A percentile compares a stretch with the other conserved stretches of the same genome.
Evolutionary conservation across 495 filamentous ascomycete species (phyloP).

Genomic region (Daldinia vernicosa): DNA sequence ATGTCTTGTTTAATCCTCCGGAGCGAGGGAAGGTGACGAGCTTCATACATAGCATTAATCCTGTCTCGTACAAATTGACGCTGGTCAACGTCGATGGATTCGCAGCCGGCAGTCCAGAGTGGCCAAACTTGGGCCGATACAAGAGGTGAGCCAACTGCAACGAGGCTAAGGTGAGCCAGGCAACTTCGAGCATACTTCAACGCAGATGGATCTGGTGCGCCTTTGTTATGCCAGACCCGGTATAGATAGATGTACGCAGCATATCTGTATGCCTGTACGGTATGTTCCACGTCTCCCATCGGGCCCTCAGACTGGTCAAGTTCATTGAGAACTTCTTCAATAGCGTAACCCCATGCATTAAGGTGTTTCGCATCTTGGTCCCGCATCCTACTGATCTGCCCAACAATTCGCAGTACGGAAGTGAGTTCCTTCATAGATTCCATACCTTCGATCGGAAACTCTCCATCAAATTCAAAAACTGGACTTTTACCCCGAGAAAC

Average conservation of each 20-base stretch:
- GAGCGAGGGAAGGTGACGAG: constrained; percentile 44
- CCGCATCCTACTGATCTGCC: constrained; percentile 44
- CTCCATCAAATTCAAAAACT: constrained; percentile 36
- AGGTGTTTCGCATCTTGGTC: constrained; percentile 10
- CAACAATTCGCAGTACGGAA: constrained; percentile 35
- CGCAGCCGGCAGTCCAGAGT: constrained; percentile 47
- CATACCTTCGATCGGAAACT: constrained; percentile 36
- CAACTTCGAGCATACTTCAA: constrained; percentile 38
- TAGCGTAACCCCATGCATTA: constrained; percentile 26
- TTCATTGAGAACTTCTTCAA: constrained; percentile 26
- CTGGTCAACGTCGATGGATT: constrained; percentile 40
- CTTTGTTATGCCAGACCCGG: constrained; percentile 43
- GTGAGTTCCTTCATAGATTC: constrained; percentile 39
- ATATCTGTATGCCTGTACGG: constrained; percentile 43
- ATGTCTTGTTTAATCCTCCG: constrained; percentile 42
- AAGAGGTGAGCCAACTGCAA: constrained; percentile 41
- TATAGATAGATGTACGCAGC: constrained; percentile 47
- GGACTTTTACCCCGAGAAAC: constrained; percentile 39
- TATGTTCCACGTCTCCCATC: constrained; percentile 35
- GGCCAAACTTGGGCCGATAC: constrained; percentile 45
- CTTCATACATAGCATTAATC: constrained; percentile 40
- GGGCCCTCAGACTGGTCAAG: constrained; percentile 20
- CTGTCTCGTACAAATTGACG: constrained; percentile 41
- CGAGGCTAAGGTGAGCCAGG: constrained; percentile 32
- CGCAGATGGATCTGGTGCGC: constrained; percentile 33